Percentiles rank a stretch among this genome's conserved stretches.
Evolutionary conservation across 169 alveolate genomes (phyloP).

Genomic region (Plasmodium relictum): DNA sequence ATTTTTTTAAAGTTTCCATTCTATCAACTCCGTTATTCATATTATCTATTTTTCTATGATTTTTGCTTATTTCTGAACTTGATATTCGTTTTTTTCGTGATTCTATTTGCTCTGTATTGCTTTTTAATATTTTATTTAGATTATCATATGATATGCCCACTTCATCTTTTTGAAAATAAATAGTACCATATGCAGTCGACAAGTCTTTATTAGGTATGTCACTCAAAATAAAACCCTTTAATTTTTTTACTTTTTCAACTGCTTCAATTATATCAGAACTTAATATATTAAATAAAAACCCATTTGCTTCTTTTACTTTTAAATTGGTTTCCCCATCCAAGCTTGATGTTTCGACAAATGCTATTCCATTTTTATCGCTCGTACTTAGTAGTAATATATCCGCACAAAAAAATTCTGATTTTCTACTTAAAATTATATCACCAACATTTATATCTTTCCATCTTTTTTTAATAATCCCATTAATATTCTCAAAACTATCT

Average conservation of each 20-base stretch:
- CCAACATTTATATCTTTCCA: slow-evolving; percentile 94
- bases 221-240: slow-evolving; percentile 68
- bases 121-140: slow-evolving; percentile 7
- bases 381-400: slow-evolving; percentile 95
- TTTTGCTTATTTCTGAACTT: slow-evolving; percentile 41
- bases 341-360: slow-evolving; percentile 96
- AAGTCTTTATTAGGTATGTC: slow-evolving; percentile 74
- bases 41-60: slow-evolving; percentile 19
- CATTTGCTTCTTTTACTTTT: slow-evolving; percentile 89
- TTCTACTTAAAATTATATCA: slow-evolving; percentile 92
- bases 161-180: slow-evolving; percentile 55
- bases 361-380: slow-evolving; percentile 91
- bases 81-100: slow-evolving; percentile 3
- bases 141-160: not conserved
- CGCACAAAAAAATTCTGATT: slow-evolving; percentile 94
- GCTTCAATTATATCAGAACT: slow-evolving; percentile 33
- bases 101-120: slow-evolving; percentile 32
- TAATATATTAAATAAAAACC: slow-evolving; percentile 42
- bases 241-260: slow-evolving; percentile 41
- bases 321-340: slow-evolving; percentile 97
- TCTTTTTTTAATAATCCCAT: slow-evolving; percentile 76
- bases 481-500: slow-evolving; percentile 41
- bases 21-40: slow-evolving; percentile 1
- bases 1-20: not conserved
- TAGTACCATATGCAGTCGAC: slow-evolving; percentile 70